Percentiles rank a stretch among this genome's conserved stretches.
These are phyloP conservation scores for Tylopilus subfusipes DNA, from an alignment of 768 basidiomycete genomes.

Conservation along the genomic window DNA sequence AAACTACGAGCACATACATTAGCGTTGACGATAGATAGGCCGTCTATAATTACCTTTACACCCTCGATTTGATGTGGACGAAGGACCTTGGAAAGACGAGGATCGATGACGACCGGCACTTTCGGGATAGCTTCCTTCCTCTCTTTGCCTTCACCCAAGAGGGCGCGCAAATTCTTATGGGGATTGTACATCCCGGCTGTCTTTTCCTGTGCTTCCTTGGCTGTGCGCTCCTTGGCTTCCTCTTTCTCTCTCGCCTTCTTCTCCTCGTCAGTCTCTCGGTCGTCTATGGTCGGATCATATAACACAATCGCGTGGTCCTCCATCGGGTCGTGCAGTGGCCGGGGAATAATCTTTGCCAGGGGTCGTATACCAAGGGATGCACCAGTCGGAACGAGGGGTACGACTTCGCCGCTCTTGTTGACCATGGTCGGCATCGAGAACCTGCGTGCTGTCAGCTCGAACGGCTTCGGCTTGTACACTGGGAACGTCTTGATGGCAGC, in stretches of 20 bases:
- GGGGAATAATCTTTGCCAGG: constrained; percentile 73
- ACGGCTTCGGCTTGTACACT: constrained; percentile 77
- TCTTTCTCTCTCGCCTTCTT: constrained; percentile 68
- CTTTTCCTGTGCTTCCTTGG: constrained; percentile 65
- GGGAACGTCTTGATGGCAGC: constrained; percentile 69
- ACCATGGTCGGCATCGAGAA: constrained; percentile 86
- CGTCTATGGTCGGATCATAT: constrained; percentile 95
- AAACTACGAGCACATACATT: constrained; percentile 55
- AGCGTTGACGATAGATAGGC: background rate
- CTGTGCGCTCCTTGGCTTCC: constrained; percentile 61
- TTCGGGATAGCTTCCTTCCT: constrained; percentile 67
- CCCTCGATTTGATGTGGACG: constrained; percentile 98
- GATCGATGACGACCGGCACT: constrained; percentile 97
- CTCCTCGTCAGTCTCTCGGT: constrained; percentile 87
- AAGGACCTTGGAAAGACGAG: constrained; percentile 78
- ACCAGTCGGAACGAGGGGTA: constrained; percentile 57
- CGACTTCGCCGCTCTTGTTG: constrained; percentile 61
- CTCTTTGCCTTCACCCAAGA: constrained; percentile 69
- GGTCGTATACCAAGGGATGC: constrained; percentile 83
- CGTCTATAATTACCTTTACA: constrained; percentile 68
- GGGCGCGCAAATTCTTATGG: constrained; percentile 82
- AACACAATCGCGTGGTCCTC: constrained; percentile 96
- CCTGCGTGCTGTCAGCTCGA: constrained; percentile 54
- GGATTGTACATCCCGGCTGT: constrained; percentile 78
- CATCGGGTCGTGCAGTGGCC: constrained; percentile 97